Conservation (phyloP, 108 stramenopile genomes). For the Seminavis robusta region DNA sequence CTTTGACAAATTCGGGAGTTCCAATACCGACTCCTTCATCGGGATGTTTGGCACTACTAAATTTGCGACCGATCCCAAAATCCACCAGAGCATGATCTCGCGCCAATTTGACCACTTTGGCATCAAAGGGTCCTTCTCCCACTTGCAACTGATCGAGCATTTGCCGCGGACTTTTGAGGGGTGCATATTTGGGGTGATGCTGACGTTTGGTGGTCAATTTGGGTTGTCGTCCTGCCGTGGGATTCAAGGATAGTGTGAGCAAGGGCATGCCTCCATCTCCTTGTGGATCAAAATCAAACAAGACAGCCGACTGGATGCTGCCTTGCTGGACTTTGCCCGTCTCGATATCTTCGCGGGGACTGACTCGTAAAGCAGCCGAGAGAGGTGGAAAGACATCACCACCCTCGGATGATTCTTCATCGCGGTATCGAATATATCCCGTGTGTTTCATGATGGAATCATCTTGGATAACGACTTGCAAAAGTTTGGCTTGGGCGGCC, state of each 20-base stretch:
- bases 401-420: background rate
- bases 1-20: too few species aligned
- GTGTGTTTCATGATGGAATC: constrained; percentile 33
- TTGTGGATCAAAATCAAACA: constrained; percentile 58
- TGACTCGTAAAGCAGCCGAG: constrained; percentile 69
- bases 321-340: constrained; percentile 49
- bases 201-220: too few species aligned
- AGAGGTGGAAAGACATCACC: constrained; percentile 55
- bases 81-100: constrained; percentile 73
- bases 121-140: constrained; percentile 66
- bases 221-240: too few species aligned
- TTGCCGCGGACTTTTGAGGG: too few species aligned
- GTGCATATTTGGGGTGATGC: too few species aligned
- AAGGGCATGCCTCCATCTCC: constrained; percentile 71
- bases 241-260: constrained; percentile 61
- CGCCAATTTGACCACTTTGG: constrained; percentile 62
- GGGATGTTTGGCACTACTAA: constrained; percentile 14
- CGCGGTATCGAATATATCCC: constrained; percentile 15
- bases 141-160: constrained; percentile 35
- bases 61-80: constrained; percentile 54
- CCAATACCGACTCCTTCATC: constrained; percentile 42
- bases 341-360: constrained; percentile 48
- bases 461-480: constrained; percentile 41
- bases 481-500: constrained; percentile 38
- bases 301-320: constrained; percentile 56